Evolutionary conservation across 2,329 filamentous ascomycete genomes (phyloP), one percentile per base, ranked within the genome.

Genomic region (Lasiodiplodia theobromae): DNA sequence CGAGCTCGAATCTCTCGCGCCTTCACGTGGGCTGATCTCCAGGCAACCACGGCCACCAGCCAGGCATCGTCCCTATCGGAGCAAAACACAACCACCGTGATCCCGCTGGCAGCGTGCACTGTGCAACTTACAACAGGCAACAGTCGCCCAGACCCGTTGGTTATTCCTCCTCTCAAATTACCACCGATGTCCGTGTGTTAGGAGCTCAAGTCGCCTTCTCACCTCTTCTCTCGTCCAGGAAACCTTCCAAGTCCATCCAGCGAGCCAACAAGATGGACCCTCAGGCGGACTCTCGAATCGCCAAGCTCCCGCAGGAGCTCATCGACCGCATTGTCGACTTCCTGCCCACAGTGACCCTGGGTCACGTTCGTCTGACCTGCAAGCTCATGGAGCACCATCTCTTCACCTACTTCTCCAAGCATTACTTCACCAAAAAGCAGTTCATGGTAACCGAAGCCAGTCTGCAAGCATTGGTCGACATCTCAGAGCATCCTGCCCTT

Each of bases 361-460:
- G 85, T 69, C 75, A 78, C 14, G 74, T 91, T 8, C 88, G 89
- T 7, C 77, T 84, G 18, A 82, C 83, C 2, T 89, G 87, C 79
- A 87, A 84, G 67, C 75, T 80, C 21, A 74, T 89, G 14, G 88
- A 91, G 74, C 77, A 77, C 23, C 79, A 81, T 1, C 79, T 90
- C 14, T 87, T 87, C 76, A 80, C 83, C 60, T 81, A 81, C 40
- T 91, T 91, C 72, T 81, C 85, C 34, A 80, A 80, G 28, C 88
- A 90, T 71, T 92, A 89, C 81, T 92, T 92, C 77, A 82, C 80
- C 63, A 88, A 87, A 75, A 87, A 86, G 73, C 88, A 91, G 73
- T 92, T 91, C 77, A 89, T 90, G 86, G 74, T 90, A 66, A 85
- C 84, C 1, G 80, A 86, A 40, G 77, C 82, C 71, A 91, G 88